Evolutionary conservation across 2,329 filamentous ascomycete genomes (phyloP).

Genomic region (Aureobasidium pullulans): DNA sequence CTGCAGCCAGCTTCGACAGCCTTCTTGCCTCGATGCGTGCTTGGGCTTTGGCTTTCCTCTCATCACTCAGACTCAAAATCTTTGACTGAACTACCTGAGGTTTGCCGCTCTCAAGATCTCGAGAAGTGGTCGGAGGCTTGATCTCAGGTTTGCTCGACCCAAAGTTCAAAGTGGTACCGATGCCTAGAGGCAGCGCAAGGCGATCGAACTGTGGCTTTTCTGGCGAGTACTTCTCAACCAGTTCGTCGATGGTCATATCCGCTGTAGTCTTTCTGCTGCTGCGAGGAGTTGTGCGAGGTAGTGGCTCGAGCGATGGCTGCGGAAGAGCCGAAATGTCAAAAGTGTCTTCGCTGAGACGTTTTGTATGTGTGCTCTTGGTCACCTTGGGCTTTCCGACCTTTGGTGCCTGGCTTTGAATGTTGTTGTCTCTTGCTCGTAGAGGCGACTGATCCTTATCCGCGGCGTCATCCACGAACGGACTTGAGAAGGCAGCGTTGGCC

Average conservation of each 20-base stretch:
- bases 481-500: conserved; percentile 7
- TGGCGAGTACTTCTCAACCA: conserved; percentile 12
- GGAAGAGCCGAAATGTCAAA: conserved; percentile 5
- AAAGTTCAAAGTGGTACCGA: background rate
- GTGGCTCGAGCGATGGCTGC: conserved; percentile 1
- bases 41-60: background rate
- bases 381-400: background rate
- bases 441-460: conserved; percentile 6
- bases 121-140: background rate
- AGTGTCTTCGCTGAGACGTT: conserved; percentile 2
- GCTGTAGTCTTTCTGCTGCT: background rate
- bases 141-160: background rate
- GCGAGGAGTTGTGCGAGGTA: background rate
- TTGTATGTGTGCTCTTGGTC: background rate
- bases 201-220: conserved; percentile 12
- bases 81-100: background rate
- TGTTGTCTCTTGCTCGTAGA: conserved; percentile 8
- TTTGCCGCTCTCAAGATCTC: background rate
- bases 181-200: conserved; percentile 10
- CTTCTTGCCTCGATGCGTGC: conserved; percentile 6
- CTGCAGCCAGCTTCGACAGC: background rate
- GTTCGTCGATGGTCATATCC: conserved; percentile 8
- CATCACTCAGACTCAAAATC: conserved; percentile 1
- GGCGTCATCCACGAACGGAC: conserved; percentile 6
- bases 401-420: background rate